Conservation (phyloP, 495 filamentous ascomycete species). For the Aspergillus affinis region DNA sequence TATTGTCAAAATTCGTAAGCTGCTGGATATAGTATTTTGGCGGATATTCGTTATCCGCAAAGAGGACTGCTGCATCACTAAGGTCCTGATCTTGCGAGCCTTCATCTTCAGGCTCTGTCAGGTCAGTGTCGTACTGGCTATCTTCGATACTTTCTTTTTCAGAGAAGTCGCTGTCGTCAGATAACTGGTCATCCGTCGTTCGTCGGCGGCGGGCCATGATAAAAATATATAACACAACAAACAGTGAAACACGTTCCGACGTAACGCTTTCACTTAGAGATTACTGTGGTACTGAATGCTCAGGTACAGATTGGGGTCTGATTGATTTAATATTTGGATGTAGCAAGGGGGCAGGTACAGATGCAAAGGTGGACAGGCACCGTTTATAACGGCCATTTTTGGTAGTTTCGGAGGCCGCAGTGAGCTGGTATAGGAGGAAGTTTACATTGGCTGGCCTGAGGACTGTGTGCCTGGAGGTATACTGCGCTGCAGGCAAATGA, state of each 20-base stretch:
- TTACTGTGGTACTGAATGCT: too few relatives aligned
- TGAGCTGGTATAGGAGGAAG: too few relatives aligned
- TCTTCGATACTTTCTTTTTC: constrained; percentile 20
- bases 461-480: too few relatives aligned
- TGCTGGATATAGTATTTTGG: constrained; percentile 37
- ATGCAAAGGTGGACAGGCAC: too few relatives aligned
- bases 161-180: constrained; percentile 19
- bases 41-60: constrained; percentile 29
- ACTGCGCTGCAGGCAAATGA: too few relatives aligned
- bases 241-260: not conserved
- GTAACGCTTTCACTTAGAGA: too few relatives aligned
- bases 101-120: constrained; percentile 24
- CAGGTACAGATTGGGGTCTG: too few relatives aligned
- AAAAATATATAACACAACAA: constrained; percentile 7
- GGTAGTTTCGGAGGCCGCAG: too few relatives aligned
- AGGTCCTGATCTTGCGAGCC: constrained; percentile 13
- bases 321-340: too few relatives aligned
- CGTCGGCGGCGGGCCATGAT: constrained; percentile 21
- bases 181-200: constrained; percentile 13
- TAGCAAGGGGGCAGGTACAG: too few relatives aligned
- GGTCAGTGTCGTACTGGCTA: constrained; percentile 20
- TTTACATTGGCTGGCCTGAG: too few relatives aligned
- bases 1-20: constrained; percentile 34
- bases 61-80: constrained; percentile 22
- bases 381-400: too few relatives aligned